Evolutionary conservation across 2,329 filamentous ascomycete species (phyloP).

Genomic region (Aureobasidium subglaciale): DNA sequence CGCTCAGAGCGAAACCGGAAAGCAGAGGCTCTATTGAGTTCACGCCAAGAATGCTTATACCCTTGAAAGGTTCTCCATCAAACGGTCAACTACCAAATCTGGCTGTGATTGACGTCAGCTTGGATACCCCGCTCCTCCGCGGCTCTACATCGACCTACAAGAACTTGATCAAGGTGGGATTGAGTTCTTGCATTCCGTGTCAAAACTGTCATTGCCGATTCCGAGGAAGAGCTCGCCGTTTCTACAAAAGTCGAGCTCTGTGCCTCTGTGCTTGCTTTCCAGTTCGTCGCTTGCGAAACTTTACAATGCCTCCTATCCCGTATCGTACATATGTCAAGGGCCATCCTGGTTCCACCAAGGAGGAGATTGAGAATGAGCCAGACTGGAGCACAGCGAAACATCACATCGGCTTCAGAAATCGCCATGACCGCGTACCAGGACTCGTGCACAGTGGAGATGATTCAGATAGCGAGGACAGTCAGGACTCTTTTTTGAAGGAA

Average conservation of each 20-base stretch:
- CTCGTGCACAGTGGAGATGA: conserved; percentile 31
- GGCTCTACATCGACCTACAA: not conserved
- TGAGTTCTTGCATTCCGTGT: not conserved
- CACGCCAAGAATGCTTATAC: not conserved
- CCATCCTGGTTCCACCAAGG: conserved; percentile 34
- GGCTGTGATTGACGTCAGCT: conserved; percentile 1
- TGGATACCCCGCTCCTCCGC: not conserved
- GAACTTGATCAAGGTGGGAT: not conserved
- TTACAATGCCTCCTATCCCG: conserved; percentile 26
- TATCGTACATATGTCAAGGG: conserved; percentile 25
- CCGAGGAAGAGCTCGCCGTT: not conserved
- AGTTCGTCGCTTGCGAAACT: not conserved
- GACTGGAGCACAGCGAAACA: conserved; percentile 37
- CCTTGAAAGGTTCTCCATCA: not conserved
- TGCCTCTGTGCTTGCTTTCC: not conserved
- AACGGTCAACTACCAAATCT: not conserved
- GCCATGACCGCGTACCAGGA: conserved; percentile 32
- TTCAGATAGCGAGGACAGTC: conserved; percentile 16
- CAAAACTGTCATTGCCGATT: not conserved
- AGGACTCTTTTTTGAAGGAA: conserved; percentile 20
- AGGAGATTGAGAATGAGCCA: conserved; percentile 38
- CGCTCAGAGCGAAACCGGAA: too few relatives aligned
- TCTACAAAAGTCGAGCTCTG: not conserved
- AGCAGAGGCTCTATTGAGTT: too few relatives aligned
- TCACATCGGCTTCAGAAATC: conserved; percentile 35